phyloP scores from a whole-genome alignment of 192 early-diverging fungal genomes.

The Coemansia sp. region DNA sequence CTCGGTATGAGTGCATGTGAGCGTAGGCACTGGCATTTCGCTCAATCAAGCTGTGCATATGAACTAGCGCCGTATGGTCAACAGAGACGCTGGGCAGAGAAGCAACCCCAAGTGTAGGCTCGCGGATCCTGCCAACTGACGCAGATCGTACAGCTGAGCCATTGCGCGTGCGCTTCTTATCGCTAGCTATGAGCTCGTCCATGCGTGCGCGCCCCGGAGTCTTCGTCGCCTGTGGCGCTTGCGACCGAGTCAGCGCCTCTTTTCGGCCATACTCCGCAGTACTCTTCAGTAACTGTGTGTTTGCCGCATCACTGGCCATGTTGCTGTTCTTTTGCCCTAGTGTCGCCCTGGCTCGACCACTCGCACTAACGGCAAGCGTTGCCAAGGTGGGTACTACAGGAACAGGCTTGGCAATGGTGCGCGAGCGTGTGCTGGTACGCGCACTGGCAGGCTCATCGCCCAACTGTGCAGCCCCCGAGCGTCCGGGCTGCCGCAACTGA shows the following conservation, averaged over 20 bases:
- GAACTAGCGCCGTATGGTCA: background rate
- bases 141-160: slow-evolving; percentile 23
- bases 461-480: background rate
- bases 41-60: slow-evolving; percentile 16
- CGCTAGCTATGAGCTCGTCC: slow-evolving; percentile 14
- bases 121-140: background rate
- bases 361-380: background rate
- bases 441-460: background rate
- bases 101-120: background rate
- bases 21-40: slow-evolving; percentile 8
- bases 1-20: slow-evolving; percentile 19
- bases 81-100: background rate
- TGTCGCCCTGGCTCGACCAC: background rate
- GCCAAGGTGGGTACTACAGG: background rate
- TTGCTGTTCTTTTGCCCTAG: background rate
- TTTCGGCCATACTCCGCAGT: background rate
- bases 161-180: slow-evolving; percentile 49
- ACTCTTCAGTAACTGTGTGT: background rate
- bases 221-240: slow-evolving; percentile 4
- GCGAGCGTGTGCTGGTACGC: background rate
- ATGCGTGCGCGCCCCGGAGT: slow-evolving; percentile 21
- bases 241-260: background rate
- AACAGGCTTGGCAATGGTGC: background rate
- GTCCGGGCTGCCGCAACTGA: background rate
- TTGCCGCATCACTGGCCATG: background rate